Percentiles rank a stretch among this genome's conserved stretches.
Evolutionary conservation across 805 yeast genomes (phyloP).

Genomic region (Sugiyamaella smithiae): DNA sequence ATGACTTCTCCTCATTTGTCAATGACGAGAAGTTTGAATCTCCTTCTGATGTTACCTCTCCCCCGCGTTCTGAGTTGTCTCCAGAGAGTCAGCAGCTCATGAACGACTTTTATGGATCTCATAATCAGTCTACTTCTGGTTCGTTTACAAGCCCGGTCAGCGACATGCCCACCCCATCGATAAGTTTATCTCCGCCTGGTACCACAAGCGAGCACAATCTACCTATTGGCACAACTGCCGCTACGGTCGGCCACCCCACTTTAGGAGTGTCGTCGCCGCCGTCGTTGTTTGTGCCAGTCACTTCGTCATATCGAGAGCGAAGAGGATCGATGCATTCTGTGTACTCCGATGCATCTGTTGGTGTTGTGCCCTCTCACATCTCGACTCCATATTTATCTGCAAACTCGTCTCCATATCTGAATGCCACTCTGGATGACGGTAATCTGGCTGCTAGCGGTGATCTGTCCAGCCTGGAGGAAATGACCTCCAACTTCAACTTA

Average conservation of each 20-base stretch:
- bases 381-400: conserved; percentile 21
- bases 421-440: not conserved
- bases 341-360: conserved; percentile 16
- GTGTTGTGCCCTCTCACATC: conserved; percentile 7
- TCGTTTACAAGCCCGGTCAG: not conserved
- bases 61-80: not conserved
- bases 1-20: conserved; percentile 4
- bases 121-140: not conserved
- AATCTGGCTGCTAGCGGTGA: conserved; percentile 3
- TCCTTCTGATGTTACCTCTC: not conserved
- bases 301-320: conserved; percentile 2
- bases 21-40: conserved; percentile 1
- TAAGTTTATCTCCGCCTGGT: conserved; percentile 12
- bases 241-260: not conserved
- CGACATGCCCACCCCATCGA: conserved; percentile 10
- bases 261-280: conserved; percentile 1
- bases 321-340: conserved; percentile 16
- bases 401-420: conserved; percentile 18
- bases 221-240: not conserved
- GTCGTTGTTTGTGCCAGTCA: not conserved
- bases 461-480: conserved; percentile 15
- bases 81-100: not conserved
- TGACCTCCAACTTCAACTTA: conserved; percentile 18
- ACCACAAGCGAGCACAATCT: not conserved
- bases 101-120: not conserved